These are phyloP conservation scores for Leptographium flavum DNA, from an alignment of 2,329 filamentous ascomycete species.

Conservation along the genomic window DNA sequence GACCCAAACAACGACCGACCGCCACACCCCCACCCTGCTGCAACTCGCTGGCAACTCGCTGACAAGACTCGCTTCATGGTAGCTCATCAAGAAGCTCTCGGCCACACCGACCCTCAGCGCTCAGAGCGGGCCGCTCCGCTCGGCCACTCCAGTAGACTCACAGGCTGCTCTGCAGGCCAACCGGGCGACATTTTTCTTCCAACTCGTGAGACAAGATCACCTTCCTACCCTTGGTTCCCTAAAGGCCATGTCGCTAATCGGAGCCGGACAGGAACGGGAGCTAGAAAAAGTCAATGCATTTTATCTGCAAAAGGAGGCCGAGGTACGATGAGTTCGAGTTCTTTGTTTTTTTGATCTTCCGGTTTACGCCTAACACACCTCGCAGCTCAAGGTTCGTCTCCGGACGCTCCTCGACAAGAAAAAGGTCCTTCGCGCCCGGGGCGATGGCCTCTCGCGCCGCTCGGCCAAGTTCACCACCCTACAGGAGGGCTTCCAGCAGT, in stretches of 20 bases:
- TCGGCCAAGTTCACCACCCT: constrained; percentile 90
- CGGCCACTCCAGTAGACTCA: constrained; percentile 46
- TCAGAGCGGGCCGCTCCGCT: constrained; percentile 48
- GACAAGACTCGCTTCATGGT: constrained; percentile 16
- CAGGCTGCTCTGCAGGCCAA: constrained; percentile 87
- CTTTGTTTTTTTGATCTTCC: background rate
- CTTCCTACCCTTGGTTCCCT: background rate
- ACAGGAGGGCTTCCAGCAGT: constrained; percentile 94
- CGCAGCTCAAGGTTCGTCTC: constrained; percentile 78
- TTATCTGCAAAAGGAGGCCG: constrained; percentile 94
- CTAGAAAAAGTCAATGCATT: constrained; percentile 97
- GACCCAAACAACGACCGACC: background rate
- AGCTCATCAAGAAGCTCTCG: constrained; percentile 98
- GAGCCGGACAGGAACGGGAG: constrained; percentile 66
- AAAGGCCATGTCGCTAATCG: constrained; percentile 25
- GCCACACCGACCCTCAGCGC: constrained; percentile 74
- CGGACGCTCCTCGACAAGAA: constrained; percentile 94
- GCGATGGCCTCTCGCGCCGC: constrained; percentile 62
- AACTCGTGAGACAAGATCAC: constrained; percentile 54
- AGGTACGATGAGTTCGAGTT: constrained; percentile 43
- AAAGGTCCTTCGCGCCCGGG: constrained; percentile 69
- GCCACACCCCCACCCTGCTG: no score
- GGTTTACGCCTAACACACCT: background rate
- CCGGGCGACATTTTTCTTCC: constrained; percentile 97
- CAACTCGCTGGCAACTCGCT: constrained; percentile 9